Evolutionary conservation across 2,329 filamentous ascomycete genomes (phyloP).

Genomic region (Stenocarpella maydis): DNA sequence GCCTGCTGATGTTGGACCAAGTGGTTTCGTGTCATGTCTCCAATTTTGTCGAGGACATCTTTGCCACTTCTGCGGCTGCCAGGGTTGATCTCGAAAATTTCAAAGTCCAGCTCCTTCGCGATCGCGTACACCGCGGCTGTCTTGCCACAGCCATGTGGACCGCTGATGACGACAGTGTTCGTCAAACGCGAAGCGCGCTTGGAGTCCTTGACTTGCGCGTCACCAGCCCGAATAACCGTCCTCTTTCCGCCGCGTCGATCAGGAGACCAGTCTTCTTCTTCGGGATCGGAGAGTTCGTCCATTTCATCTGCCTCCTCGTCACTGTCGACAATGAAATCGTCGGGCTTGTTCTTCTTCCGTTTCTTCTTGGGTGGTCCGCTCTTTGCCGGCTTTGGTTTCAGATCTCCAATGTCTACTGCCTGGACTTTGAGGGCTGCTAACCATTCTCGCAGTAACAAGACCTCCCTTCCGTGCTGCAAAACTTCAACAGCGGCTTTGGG

Average conservation of each 20-base stretch:
- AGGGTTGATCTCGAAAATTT: conserved; percentile 94
- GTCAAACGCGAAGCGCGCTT: conserved; percentile 60
- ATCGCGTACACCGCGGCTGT: conserved; percentile 91
- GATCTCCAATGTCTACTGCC: conserved; percentile 72
- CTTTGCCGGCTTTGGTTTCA: conserved; percentile 43
- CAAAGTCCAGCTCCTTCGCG: conserved; percentile 89
- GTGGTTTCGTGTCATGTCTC: conserved; percentile 97
- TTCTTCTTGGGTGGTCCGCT: conserved; percentile 61
- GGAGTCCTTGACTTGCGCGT: conserved; percentile 45
- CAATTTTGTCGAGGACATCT: conserved; percentile 90
- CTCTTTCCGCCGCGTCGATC: conserved; percentile 51
- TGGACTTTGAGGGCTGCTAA: conserved; percentile 78
- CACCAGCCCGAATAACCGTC: conserved; percentile 61
- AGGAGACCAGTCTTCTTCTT: conserved; percentile 55
- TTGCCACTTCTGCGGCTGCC: conserved; percentile 84
- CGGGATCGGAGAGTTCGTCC: conserved; percentile 71
- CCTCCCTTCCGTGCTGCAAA: conserved; percentile 77
- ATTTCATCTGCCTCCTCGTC: conserved; percentile 77
- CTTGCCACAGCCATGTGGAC: conserved; percentile 90
- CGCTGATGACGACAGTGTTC: conserved; percentile 88
- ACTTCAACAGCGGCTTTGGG: conserved; percentile 75
- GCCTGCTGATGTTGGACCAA: conserved; percentile 70
- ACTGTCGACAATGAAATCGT: conserved; percentile 81
- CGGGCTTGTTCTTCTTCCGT: conserved; percentile 76
- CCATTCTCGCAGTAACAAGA: conserved; percentile 80